phyloP scores from a whole-genome alignment of 2,329 filamentous ascomycete genomes.

The Aspergillus calidoustus region DNA sequence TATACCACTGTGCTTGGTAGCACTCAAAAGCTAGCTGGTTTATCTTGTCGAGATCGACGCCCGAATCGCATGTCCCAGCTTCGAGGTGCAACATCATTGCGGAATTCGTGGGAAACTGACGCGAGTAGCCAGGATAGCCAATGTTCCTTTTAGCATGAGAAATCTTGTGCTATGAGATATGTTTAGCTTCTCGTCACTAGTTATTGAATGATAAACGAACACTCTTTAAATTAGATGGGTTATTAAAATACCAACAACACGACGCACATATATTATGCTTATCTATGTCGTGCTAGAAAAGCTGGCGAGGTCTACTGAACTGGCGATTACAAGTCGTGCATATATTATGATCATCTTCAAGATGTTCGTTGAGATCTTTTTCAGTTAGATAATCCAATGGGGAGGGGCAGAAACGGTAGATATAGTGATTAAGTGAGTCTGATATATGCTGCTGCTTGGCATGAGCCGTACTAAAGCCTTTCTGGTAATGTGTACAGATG shows the following conservation, averaged over 20 bases:
- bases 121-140: not conserved
- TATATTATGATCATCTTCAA: not conserved
- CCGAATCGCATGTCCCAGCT: not conserved
- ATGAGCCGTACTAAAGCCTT: not conserved
- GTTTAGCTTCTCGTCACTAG: not conserved
- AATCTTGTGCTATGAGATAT: not conserved
- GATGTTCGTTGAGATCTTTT: not conserved
- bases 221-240: not conserved
- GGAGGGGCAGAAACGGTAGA: not conserved
- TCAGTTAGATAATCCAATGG: not conserved
- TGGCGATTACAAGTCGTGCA: not conserved
- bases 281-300: not conserved
- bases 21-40: not conserved
- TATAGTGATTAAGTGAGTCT: not conserved
- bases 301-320: not conserved
- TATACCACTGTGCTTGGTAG: too few species aligned
- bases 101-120: not conserved
- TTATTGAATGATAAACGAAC: not conserved
- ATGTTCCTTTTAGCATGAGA: not conserved
- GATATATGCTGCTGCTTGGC: not conserved
- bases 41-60: not conserved
- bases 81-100: not conserved
- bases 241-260: not conserved
- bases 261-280: not conserved
- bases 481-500: not conserved